Base-by-base conservation (phyloP, 2,329 filamentous ascomycete species). In the Xylariaceae sp. region DNA sequence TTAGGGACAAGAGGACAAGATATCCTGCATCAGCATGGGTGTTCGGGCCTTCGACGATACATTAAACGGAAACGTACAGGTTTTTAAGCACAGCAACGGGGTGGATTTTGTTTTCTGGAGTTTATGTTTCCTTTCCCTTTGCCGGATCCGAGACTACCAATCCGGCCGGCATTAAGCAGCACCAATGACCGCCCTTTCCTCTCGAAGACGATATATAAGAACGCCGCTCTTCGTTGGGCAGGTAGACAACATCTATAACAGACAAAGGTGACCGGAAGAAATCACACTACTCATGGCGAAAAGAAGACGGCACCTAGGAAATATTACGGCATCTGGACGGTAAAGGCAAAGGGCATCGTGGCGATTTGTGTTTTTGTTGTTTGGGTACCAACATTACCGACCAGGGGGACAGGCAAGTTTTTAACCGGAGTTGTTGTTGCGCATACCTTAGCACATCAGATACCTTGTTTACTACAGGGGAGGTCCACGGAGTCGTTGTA, bases 11-110 rank as follows among this genome's bases (percentile, higher is more conserved):
- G 60, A 53, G 61, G 58, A 59, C 60, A 58, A 64, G 64, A 64
- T 68, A 66, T 67, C 63, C 67, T 66, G 67, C 68, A 70, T 70
- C 63, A 69, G 68, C 68, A 70, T 65, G 64, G 64, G 68, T 70
- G 67, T 70, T 69, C 60, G 61, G 66, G 64, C 66, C 66, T 65
- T 68, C 63, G 60, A 65, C 59, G 63, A 65, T 60, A 58, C 55
- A 56, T 60, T 51, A 51, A 43, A 63, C 51, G 66, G 63, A 67
- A 64, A 64, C 59, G 61, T 55, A 59, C 41, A 50, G 56, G 51
- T 58, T 53, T 44, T 57, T 57, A 5, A 44, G 49, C 37, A 47
- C 45, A 42, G 35, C 49, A 57, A 50, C 20, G 43, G 32, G 51
- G 53, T 57, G 55, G 55, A 54, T 15, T 50, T 45, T 46, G 26